Evolutionary conservation across 768 basidiomycete species (phyloP).

Genomic region (Macrocybe gigantea): DNA sequence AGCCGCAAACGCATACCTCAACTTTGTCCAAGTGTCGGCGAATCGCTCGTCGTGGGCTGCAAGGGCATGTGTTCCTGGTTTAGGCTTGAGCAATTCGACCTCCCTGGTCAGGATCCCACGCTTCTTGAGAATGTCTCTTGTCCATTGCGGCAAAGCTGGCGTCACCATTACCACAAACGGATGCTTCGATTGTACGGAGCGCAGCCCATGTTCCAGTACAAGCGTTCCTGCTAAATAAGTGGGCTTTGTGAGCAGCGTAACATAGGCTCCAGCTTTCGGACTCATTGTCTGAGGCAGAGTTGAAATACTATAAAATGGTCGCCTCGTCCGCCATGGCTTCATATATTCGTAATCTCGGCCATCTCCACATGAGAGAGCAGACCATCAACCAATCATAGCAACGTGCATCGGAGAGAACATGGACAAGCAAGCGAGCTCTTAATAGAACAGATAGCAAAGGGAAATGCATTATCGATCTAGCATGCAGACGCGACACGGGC

Average conservation of each 20-base stretch:
- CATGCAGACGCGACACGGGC: no score
- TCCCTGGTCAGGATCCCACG: constrained; percentile 50
- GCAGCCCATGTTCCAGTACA: constrained; percentile 53
- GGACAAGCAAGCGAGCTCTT: no score
- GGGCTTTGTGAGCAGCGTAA: constrained; percentile 70
- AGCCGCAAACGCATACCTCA: constrained; percentile 30
- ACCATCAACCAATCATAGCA: no score
- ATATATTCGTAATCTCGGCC: constrained; percentile 8
- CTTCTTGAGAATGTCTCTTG: constrained; percentile 43
- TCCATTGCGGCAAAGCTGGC: constrained; percentile 43
- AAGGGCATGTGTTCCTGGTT: constrained; percentile 33
- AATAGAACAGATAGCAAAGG: no score
- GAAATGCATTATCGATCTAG: no score
- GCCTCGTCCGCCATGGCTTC: no score
- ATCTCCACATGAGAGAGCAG: constrained; percentile 6
- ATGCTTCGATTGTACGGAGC: constrained; percentile 52
- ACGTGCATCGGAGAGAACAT: no score
- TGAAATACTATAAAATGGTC: constrained; percentile 1
- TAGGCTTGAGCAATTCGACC: constrained; percentile 55
- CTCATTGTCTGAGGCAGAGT: constrained; percentile 19
- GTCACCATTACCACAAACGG: constrained; percentile 81
- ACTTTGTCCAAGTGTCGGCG: constrained; percentile 68
- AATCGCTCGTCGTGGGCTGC: constrained; percentile 47
- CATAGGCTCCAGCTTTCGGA: constrained; percentile 49
- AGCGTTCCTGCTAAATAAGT: constrained; percentile 63